Conservation (phyloP, 768 basidiomycete species). For the Calvatia gigantea region DNA sequence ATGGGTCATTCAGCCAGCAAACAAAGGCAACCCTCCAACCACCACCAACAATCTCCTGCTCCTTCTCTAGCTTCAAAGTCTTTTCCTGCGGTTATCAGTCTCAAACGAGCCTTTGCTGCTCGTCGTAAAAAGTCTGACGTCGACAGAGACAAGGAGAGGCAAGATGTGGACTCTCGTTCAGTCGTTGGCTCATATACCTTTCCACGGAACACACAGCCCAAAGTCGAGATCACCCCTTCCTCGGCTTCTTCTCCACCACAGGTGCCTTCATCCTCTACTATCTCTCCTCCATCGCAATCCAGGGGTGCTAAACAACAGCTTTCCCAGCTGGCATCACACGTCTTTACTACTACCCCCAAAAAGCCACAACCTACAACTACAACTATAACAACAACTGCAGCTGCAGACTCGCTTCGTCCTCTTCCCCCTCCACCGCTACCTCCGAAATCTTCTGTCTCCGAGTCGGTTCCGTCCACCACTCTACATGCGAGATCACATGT, state of each 20-base stretch:
- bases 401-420: slow-evolving; percentile 30
- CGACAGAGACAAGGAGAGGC: slow-evolving; percentile 8
- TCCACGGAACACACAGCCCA: slow-evolving; percentile 12
- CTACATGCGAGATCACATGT: slow-evolving; percentile 21
- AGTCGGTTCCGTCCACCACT: not conserved
- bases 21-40: too few relatives aligned
- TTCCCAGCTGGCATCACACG: slow-evolving; percentile 31
- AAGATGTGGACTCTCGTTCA: not conserved
- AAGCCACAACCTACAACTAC: slow-evolving; percentile 26
- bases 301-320: slow-evolving; percentile 29
- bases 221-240: slow-evolving; percentile 18
- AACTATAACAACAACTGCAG: slow-evolving; percentile 12
- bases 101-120: slow-evolving; percentile 56
- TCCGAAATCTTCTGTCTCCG: slow-evolving; percentile 27
- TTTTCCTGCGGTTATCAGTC: slow-evolving; percentile 36
- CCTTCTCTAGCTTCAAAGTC: slow-evolving; percentile 24
- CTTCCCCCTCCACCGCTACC: slow-evolving; percentile 23
- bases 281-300: not conserved
- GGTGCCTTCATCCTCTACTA: slow-evolving; percentile 7
- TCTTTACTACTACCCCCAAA: slow-evolving; percentile 22
- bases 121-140: slow-evolving; percentile 60
- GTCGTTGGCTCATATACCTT: not conserved
- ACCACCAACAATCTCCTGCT: not conserved
- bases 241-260: slow-evolving; percentile 18
- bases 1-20: slow-evolving; percentile 20